Percentiles rank a stretch among this genome's conserved stretches.
These are phyloP conservation scores for Aspergillus biplanus DNA, from an alignment of 495 filamentous ascomycete genomes.

Conservation along the genomic window DNA sequence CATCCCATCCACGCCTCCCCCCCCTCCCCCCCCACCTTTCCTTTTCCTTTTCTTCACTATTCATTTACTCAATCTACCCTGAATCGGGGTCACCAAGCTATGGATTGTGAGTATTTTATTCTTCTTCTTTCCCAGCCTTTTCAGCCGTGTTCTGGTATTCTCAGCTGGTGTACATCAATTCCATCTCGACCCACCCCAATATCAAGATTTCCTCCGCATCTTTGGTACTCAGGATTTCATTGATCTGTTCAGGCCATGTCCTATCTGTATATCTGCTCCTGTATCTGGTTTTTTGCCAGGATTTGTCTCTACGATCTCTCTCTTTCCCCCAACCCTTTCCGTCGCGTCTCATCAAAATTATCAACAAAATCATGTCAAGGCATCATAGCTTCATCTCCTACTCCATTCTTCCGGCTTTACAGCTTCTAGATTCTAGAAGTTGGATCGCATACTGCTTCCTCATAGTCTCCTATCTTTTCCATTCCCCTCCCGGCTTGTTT, in stretches of 20 bases:
- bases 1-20: slow-evolving; percentile 21
- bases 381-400: slow-evolving; percentile 45
- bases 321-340: slow-evolving; percentile 32
- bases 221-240: slow-evolving; percentile 18
- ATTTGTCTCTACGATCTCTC: slow-evolving; percentile 21
- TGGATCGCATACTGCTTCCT: slow-evolving; percentile 45
- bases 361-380: slow-evolving; percentile 46
- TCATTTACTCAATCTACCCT: slow-evolving; percentile 39
- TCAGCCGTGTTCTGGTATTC: slow-evolving; percentile 37
- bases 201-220: slow-evolving; percentile 30
- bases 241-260: slow-evolving; percentile 23
- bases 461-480: slow-evolving; percentile 27
- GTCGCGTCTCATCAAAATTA: slow-evolving; percentile 46
- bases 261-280: slow-evolving; percentile 23
- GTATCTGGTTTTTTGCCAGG: slow-evolving; percentile 29
- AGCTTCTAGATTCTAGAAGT: slow-evolving; percentile 30
- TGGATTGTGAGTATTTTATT: slow-evolving; percentile 53
- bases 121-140: slow-evolving; percentile 22
- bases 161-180: slow-evolving; percentile 50
- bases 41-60: slow-evolving; percentile 31
- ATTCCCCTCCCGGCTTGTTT: slow-evolving; percentile 22
- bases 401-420: slow-evolving; percentile 29
- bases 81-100: slow-evolving; percentile 56
- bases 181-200: slow-evolving; percentile 51
- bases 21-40: slow-evolving; percentile 35